These are phyloP conservation scores for Coemansia sp. DNA, from an alignment of 192 early-diverging fungal species.

Conservation along the genomic window DNA sequence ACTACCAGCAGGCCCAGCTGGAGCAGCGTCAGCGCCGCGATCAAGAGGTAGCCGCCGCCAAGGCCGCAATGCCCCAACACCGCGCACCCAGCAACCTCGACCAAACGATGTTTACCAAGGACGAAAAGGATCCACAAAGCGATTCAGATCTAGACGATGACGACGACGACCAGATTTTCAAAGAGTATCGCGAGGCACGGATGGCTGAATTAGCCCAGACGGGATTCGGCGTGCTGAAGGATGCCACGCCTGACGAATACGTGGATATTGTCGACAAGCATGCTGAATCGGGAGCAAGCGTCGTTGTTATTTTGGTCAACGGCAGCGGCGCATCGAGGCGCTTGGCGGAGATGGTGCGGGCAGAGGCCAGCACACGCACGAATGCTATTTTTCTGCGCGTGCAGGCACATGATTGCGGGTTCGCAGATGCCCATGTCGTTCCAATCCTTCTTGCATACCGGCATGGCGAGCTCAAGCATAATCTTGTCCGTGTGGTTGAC, in stretches of 20 bases:
- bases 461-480: conserved; percentile 31
- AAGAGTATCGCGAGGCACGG: conserved; percentile 34
- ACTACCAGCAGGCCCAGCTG: conserved; percentile 28
- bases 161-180: conserved; percentile 24
- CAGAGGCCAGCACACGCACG: conserved; percentile 2
- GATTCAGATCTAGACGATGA: not conserved
- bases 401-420: conserved; percentile 36
- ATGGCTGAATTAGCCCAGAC: conserved; percentile 11
- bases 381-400: conserved; percentile 32
- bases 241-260: conserved; percentile 34
- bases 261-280: conserved; percentile 41
- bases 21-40: conserved; percentile 8
- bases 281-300: conserved; percentile 6
- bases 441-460: conserved; percentile 41
- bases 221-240: conserved; percentile 11
- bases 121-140: not conserved
- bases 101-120: conserved; percentile 15
- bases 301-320: conserved; percentile 18
- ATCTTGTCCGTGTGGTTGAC: conserved; percentile 43
- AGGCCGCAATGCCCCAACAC: conserved; percentile 2
- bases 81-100: not conserved
- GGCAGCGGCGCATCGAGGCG: conserved; percentile 10
- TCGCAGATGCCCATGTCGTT: conserved; percentile 23
- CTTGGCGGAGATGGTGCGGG: conserved; percentile 12
- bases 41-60: conserved; percentile 1